Evolutionary conservation across 208 protist species (phyloP), one percentile per base, ranked within the genome.

Genomic region (Wallacemonas collosoma): DNA sequence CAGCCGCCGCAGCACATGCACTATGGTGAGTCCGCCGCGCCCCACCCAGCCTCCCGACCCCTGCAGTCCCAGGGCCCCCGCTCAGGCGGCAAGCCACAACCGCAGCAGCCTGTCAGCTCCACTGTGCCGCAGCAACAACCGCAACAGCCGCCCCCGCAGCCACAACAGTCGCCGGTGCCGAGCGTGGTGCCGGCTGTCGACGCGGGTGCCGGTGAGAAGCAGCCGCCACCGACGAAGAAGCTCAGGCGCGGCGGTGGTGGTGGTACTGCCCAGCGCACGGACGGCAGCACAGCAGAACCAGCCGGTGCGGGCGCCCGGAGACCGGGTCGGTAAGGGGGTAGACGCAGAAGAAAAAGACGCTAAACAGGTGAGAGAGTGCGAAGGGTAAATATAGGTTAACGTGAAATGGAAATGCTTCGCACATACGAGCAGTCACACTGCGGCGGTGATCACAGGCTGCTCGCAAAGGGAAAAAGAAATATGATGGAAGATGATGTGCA

Each of bases 241-340:
- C 72, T 91, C 17, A 84, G 81, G 35, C 80, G 87, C 17, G 83
- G 87, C 40, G 81, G 87, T 44, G 83, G 77, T 39, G 75, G 68
- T 15, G 45, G 77, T 38, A 65, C 82, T 26, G 45, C 45, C 45
- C 56, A 72, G 5, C 79, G 76, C 39, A 64, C 75, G 0, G 69
- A 70, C 14, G 71, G 73, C 6, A 66, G 74, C 45, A 62, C 47
- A n/a, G 70, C 68, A 2, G 68, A 68, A 8, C 17, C 58, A n/a
- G 57, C 61, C 11, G 71, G 68, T 39, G 54, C 67, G 15, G 58
- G 41, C 17, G 48, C 40, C 50, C 47, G 71, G 36, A 53, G 40
- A 36, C 11, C 14, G 8, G 43, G 11, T 66, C 41, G 35, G 53
- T 40, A 68, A 63, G 45, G 45, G 0, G 8, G 12, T 50, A 50